Conservation (phyloP, 1,284 basidiomycete genomes). For the Ustilago bromivora region DNA sequence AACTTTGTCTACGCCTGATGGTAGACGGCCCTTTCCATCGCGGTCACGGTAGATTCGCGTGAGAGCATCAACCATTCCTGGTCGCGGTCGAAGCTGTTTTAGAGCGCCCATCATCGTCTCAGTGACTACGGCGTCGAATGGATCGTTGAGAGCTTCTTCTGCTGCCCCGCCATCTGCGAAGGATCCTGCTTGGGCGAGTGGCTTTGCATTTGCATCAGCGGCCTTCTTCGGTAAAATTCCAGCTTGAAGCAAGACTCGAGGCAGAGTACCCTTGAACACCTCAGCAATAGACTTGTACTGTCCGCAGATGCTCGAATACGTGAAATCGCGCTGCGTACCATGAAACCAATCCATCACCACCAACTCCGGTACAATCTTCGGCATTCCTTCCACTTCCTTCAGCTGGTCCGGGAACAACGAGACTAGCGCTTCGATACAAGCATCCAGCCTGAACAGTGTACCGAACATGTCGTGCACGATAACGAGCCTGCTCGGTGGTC, state of each 20-base stretch:
- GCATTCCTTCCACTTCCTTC: slow-evolving; percentile 21
- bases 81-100: slow-evolving; percentile 48
- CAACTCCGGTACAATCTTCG: slow-evolving; percentile 55
- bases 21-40: slow-evolving; percentile 38
- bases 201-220: slow-evolving; percentile 1
- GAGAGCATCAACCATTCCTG: slow-evolving; percentile 60
- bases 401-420: slow-evolving; percentile 52
- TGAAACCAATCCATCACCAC: slow-evolving; percentile 66
- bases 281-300: slow-evolving; percentile 55
- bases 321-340: slow-evolving; percentile 59
- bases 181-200: slow-evolving; percentile 39
- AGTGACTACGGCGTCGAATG: slow-evolving; percentile 33
- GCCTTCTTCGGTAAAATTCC: slow-evolving; percentile 45
- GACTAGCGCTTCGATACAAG: slow-evolving; percentile 47
- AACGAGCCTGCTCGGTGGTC: slow-evolving; percentile 38
- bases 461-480: slow-evolving; percentile 66
- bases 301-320: slow-evolving; percentile 52
- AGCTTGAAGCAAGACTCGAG: slow-evolving; percentile 57
- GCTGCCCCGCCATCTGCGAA: slow-evolving; percentile 29
- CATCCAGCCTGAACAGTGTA: slow-evolving; percentile 54
- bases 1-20: slow-evolving; percentile 27
- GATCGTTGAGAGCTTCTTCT: slow-evolving; percentile 43
- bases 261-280: slow-evolving; percentile 56
- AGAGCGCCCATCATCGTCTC: slow-evolving; percentile 57
- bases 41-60: slow-evolving; percentile 49